These are phyloP conservation scores for Lodderomyces margitis DNA, from an alignment of 1,139 yeast species.

Conservation along the genomic window DNA sequence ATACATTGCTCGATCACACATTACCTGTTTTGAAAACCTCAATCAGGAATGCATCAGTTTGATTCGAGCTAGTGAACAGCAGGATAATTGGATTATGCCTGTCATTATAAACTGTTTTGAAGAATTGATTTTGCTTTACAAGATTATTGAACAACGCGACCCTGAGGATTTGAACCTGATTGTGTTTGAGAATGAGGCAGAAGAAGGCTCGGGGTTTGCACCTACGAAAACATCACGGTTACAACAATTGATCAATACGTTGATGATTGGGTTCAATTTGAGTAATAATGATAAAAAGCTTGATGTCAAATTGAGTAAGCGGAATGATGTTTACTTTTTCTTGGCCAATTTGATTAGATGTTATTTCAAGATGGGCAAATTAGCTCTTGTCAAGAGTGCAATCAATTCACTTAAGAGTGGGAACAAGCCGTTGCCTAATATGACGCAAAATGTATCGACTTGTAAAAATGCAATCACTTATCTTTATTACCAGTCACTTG, in stretches of 20 bases:
- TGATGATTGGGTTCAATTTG: conserved; percentile 73
- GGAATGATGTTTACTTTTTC: conserved; percentile 70
- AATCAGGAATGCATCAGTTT: conserved; percentile 45
- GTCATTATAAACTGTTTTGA: conserved; percentile 55
- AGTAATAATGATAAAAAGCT: conserved; percentile 77
- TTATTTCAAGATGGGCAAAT: conserved; percentile 67
- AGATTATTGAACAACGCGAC: conserved; percentile 32
- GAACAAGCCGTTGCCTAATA: conserved; percentile 42
- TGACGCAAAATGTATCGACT: conserved; percentile 47
- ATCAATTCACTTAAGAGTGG: conserved; percentile 69
- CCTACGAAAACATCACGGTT: conserved; percentile 22
- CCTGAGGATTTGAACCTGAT: conserved; percentile 26
- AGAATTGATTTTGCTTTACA: conserved; percentile 52
- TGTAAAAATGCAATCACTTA: conserved; percentile 58
- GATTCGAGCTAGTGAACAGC: conserved; percentile 59
- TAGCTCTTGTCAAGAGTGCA: conserved; percentile 75
- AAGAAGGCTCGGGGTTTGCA: conserved; percentile 7
- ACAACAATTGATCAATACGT: conserved; percentile 60
- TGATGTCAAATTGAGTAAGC: conserved; percentile 49
- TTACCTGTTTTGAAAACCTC: conserved; percentile 36
- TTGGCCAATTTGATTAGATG: conserved; percentile 70
- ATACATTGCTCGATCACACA: conserved; percentile 35
- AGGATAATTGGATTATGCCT: conserved; percentile 65
- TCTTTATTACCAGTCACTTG: conserved; percentile 63
- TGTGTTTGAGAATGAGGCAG: conserved; percentile 13